These are phyloP conservation scores for Bifiguratus adelaidae DNA, from an alignment of 192 early-diverging fungal species.

Conservation along the genomic window DNA sequence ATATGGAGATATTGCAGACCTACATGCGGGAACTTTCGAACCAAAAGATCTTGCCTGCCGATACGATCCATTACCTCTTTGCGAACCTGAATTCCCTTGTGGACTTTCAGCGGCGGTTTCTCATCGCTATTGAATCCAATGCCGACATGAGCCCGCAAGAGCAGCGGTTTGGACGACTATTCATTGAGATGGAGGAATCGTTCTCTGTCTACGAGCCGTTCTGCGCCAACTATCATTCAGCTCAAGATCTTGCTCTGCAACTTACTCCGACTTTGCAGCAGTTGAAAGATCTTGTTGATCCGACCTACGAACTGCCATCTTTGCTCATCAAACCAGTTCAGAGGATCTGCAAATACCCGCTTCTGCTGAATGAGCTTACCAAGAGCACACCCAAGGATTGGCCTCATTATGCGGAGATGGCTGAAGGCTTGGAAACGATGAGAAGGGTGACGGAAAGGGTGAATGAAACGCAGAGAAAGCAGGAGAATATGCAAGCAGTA, in stretches of 20 bases:
- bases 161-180: conserved; percentile 83
- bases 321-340: conserved; percentile 97
- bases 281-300: conserved; percentile 63
- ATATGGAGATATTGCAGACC: conserved; percentile 75
- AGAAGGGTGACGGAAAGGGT: conserved; percentile 81
- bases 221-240: conserved; percentile 82
- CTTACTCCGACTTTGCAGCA: conserved; percentile 54
- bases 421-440: conserved; percentile 65
- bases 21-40: conserved; percentile 63
- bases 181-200: conserved; percentile 68
- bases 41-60: conserved; percentile 66
- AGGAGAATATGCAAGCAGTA: conserved; percentile 78
- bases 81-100: conserved; percentile 89
- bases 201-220: conserved; percentile 87
- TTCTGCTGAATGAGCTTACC: conserved; percentile 67
- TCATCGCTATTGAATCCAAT: conserved; percentile 81
- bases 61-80: conserved; percentile 77
- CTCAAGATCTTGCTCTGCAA: conserved; percentile 56
- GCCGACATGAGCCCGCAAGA: conserved; percentile 58
- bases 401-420: conserved; percentile 48
- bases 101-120: conserved; percentile 92
- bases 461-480: conserved; percentile 84
- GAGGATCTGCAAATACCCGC: conserved; percentile 95
- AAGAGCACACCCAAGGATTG: conserved; percentile 48
- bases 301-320: conserved; percentile 76